Conservation (phyloP, 2,329 filamentous ascomycete species). For the Cadophora luteo-olivacea region DNA sequence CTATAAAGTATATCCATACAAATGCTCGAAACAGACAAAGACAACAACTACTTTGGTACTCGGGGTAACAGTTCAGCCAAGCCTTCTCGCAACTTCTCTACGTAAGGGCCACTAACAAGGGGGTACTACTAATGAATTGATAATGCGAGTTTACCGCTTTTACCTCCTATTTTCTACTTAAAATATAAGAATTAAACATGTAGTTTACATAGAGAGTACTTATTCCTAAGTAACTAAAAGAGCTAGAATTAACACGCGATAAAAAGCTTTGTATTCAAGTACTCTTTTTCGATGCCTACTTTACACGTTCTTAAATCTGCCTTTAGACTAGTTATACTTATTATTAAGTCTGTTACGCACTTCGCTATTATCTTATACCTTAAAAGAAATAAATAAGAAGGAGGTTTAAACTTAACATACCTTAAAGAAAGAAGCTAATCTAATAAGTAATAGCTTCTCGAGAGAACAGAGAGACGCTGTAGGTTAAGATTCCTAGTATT, state of each 20-base stretch:
- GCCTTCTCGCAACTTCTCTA: too few species aligned
- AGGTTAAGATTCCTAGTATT: conserved; percentile 16
- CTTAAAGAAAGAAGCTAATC: conserved; percentile 27
- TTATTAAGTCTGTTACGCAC: conserved; percentile 21
- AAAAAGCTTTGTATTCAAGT: conserved; percentile 1
- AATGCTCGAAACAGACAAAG: neutral
- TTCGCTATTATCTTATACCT: conserved; percentile 23
- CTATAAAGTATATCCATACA: neutral
- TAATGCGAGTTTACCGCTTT: too few species aligned
- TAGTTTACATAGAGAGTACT: too few species aligned
- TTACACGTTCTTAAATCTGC: conserved; percentile 8
- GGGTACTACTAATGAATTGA: too few species aligned
- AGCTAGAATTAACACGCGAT: too few species aligned
- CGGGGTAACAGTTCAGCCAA: too few species aligned
- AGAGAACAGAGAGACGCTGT: conserved; percentile 9
- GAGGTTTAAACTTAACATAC: conserved; percentile 18
- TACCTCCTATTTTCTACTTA: too few species aligned
- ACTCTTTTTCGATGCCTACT: conserved; percentile 20
- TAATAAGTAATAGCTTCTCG: conserved; percentile 12
- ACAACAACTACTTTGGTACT: too few species aligned
- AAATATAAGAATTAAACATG: too few species aligned
- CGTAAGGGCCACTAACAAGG: too few species aligned
- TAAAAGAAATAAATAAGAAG: conserved; percentile 18
- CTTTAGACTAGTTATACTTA: conserved; percentile 14
- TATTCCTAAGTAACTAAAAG: too few species aligned